These are phyloP conservation scores for Whalleya microplaca DNA, from an alignment of 2,329 filamentous ascomycete genomes.

Conservation along the genomic window DNA sequence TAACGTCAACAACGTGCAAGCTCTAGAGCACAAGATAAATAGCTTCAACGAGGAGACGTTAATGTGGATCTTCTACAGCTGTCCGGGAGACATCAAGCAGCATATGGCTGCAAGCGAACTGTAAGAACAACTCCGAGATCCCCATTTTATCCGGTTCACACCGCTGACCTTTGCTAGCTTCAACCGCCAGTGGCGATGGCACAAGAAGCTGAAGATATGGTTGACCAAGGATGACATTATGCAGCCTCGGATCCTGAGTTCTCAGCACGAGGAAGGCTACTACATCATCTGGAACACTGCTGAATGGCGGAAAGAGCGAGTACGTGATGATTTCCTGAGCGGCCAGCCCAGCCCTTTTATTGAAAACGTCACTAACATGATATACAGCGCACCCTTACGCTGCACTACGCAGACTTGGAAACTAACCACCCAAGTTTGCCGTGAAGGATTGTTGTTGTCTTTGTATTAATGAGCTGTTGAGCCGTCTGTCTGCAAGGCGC, in stretches of 20 bases:
- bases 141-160: neutral
- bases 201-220: slow-evolving; percentile 69
- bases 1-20: slow-evolving; percentile 67
- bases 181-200: slow-evolving; percentile 69
- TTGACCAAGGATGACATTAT: slow-evolving; percentile 70
- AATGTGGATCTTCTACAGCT: slow-evolving; percentile 73
- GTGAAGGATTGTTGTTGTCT: slow-evolving; percentile 11
- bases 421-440: slow-evolving; percentile 37
- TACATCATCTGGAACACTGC: slow-evolving; percentile 68
- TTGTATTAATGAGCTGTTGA: slow-evolving; percentile 16
- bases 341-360: too few relatives aligned
- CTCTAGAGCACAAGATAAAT: slow-evolving; percentile 66
- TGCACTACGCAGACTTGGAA: slow-evolving; percentile 66
- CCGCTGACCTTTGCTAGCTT: slow-evolving; percentile 47
- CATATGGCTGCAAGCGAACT: slow-evolving; percentile 66
- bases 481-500: slow-evolving; percentile 17
- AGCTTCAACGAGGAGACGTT: slow-evolving; percentile 72
- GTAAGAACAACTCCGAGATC: slow-evolving; percentile 44
- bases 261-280: slow-evolving; percentile 65
- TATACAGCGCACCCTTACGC: slow-evolving; percentile 59
- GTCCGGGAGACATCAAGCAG: slow-evolving; percentile 64
- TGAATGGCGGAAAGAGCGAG: slow-evolving; percentile 66
- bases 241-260: slow-evolving; percentile 62
- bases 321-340: slow-evolving; percentile 43
- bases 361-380: neutral